phyloP scores from a whole-genome alignment of 2,329 filamentous ascomycete genomes.

The Diplodia scrobiculata region DNA sequence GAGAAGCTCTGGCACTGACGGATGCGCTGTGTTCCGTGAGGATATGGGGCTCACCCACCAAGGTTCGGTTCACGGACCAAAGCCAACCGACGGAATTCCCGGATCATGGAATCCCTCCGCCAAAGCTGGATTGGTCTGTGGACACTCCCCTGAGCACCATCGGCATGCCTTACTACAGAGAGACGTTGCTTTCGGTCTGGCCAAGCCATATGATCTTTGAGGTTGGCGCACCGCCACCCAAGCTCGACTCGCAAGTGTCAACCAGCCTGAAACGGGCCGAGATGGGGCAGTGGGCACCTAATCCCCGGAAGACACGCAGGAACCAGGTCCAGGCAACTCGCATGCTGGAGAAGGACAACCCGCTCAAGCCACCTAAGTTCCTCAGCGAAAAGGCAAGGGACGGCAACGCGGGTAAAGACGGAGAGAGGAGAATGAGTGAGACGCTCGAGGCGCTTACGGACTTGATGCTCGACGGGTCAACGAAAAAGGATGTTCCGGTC shows the following conservation, averaged over 20 bases:
- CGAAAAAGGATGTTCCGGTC: slow-evolving; percentile 78
- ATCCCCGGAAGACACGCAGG: slow-evolving; percentile 70
- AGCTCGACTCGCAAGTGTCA: slow-evolving; percentile 71
- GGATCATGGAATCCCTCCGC: slow-evolving; percentile 60
- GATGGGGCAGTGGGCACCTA: slow-evolving; percentile 76
- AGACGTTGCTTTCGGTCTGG: slow-evolving; percentile 85
- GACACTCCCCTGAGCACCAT: slow-evolving; percentile 80
- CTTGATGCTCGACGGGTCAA: slow-evolving; percentile 67
- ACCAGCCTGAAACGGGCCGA: slow-evolving; percentile 70
- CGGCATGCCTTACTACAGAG: slow-evolving; percentile 92
- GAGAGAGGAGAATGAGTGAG: slow-evolving; percentile 48
- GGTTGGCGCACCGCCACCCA: slow-evolving; percentile 77
- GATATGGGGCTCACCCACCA: slow-evolving; percentile 83
- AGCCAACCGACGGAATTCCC: slow-evolving; percentile 76
- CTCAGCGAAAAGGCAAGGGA: slow-evolving; percentile 83
- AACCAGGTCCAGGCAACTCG: slow-evolving; percentile 84
- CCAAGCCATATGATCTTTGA: slow-evolving; percentile 81
- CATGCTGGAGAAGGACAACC: slow-evolving; percentile 60
- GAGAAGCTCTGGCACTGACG: slow-evolving; percentile 78
- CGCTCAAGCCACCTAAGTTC: slow-evolving; percentile 81
- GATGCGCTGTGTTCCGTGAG: slow-evolving; percentile 79
- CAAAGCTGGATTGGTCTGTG: slow-evolving; percentile 67
- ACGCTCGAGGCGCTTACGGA: slow-evolving; percentile 70
- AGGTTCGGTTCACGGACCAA: slow-evolving; percentile 83
- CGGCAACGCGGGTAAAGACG: slow-evolving; percentile 31